These are phyloP conservation scores for Jamesozyma jinghongensis DNA, from an alignment of 805 yeast species.

Conservation along the genomic window DNA sequence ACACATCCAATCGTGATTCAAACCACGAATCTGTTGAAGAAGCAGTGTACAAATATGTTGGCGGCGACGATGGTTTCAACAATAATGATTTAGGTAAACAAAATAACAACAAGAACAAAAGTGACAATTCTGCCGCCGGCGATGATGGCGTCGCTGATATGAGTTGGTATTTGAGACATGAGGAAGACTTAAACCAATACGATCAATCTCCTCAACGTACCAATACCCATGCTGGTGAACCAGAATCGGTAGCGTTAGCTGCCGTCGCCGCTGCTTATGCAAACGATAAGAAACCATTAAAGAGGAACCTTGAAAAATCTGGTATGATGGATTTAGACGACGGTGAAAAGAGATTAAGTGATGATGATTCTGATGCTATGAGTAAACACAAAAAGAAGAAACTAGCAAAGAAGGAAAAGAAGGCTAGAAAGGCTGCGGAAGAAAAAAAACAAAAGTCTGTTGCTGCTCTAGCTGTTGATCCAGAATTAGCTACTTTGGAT, in stretches of 20 bases:
- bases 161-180: slow-evolving; percentile 22
- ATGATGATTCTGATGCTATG: neutral
- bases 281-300: slow-evolving; percentile 11
- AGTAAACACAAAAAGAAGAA: slow-evolving; percentile 10
- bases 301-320: slow-evolving; percentile 7
- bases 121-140: slow-evolving; percentile 7
- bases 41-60: slow-evolving; percentile 67
- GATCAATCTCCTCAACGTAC: neutral
- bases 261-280: slow-evolving; percentile 30
- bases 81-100: slow-evolving; percentile 16
- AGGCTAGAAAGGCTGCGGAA: slow-evolving; percentile 2
- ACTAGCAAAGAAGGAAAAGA: slow-evolving; percentile 12
- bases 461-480: slow-evolving; percentile 39
- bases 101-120: slow-evolving; percentile 7
- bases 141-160: slow-evolving; percentile 10
- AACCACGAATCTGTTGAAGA: slow-evolving; percentile 51
- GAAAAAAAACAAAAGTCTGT: slow-evolving; percentile 5
- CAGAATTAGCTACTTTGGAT: slow-evolving; percentile 46
- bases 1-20: neutral
- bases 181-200: slow-evolving; percentile 9
- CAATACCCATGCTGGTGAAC: slow-evolving; percentile 2
- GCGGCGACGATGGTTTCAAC: slow-evolving; percentile 56
- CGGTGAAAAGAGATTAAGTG: slow-evolving; percentile 7
- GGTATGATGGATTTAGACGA: slow-evolving; percentile 5
- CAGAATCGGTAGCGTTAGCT: slow-evolving; percentile 26